These are phyloP conservation scores for Sugiyamaella paludigena DNA, from an alignment of 1,139 yeast genomes.

Conservation along the genomic window DNA sequence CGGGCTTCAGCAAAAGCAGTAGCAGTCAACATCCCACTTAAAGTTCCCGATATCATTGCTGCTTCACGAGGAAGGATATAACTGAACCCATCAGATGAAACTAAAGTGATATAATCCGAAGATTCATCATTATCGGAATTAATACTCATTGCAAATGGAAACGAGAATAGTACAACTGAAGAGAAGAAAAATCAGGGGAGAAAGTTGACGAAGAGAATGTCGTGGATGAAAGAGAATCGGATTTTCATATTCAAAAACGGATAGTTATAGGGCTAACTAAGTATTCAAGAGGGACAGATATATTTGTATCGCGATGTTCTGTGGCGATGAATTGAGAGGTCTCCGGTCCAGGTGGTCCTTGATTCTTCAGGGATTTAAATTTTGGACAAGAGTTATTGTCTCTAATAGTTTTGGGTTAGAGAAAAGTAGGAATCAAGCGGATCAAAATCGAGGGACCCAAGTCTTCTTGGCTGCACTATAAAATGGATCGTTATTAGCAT, in stretches of 20 bases:
- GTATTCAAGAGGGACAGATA: too few species aligned
- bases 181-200: not conserved
- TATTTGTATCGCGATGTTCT: too few species aligned
- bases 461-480: too few species aligned
- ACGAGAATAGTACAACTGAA: not conserved
- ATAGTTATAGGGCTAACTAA: too few species aligned
- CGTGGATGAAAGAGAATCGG: not conserved
- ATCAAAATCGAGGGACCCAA: too few species aligned
- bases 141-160: not conserved
- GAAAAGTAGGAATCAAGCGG: too few species aligned
- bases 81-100: constrained; percentile 71
- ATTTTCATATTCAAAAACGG: not conserved
- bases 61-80: constrained; percentile 70
- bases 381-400: too few species aligned
- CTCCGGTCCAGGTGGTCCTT: too few species aligned
- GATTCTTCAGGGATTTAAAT: too few species aligned
- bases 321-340: too few species aligned
- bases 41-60: constrained; percentile 79
- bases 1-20: constrained; percentile 50
- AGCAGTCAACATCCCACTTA: constrained; percentile 61
- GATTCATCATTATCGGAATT: not conserved
- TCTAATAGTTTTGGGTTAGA: too few species aligned
- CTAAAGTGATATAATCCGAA: constrained; percentile 56
- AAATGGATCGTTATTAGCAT: too few species aligned
- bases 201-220: not conserved